Evolutionary conservation across 768 basidiomycete genomes (phyloP), one percentile per base, ranked within the genome.

Genomic region (Royoungia palumana): DNA sequence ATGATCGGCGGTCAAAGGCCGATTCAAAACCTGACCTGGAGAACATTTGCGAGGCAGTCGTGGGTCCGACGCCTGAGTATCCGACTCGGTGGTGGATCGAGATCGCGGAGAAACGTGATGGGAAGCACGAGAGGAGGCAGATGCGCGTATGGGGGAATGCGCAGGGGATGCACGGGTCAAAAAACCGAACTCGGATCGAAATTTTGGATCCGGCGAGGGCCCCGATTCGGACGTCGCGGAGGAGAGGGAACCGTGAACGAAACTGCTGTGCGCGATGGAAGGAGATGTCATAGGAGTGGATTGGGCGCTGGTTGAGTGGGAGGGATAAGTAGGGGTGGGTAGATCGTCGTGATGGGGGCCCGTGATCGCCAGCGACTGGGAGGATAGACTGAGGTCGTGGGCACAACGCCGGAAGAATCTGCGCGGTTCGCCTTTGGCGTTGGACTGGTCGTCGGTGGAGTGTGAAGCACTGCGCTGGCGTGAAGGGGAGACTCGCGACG

Each of bases 271-370:
- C 3, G 27, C 59, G 1, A 57, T 66, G 7, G 64, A 66, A 1
- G 62, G 53, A 0, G 64, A 60, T 0, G 59, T 66, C 36, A 55
- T 43, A 4, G 66, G 65, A 0, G 64, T 64, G 3, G 64, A 66
- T 0, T 63, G 57, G 10, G 50, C 2, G 27, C 66, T 65, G 1
- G 59, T 16, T 16, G 38, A 24, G 6, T 41, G 52, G 21, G 46
- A 32, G 9, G 47, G 30, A 8, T 35, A 49, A 1, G 38, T 37
- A 22, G 37, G 50, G 10, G 37, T 34, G 10, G 53, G 51, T 11
- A 51, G 28, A 37, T 59, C 53, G 25, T 52, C 50, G 25, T 47
- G 55, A 46, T 47, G 48, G 3, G 55, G 53, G 5, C 7, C 20
- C 10, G 44, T 41, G 5, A 43, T 51, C 14, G 36, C 53, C 37